These are phyloP conservation scores for Persicaria maculosa DNA, from an alignment of 148 eudicot genomes.

Conservation along the genomic window DNA sequence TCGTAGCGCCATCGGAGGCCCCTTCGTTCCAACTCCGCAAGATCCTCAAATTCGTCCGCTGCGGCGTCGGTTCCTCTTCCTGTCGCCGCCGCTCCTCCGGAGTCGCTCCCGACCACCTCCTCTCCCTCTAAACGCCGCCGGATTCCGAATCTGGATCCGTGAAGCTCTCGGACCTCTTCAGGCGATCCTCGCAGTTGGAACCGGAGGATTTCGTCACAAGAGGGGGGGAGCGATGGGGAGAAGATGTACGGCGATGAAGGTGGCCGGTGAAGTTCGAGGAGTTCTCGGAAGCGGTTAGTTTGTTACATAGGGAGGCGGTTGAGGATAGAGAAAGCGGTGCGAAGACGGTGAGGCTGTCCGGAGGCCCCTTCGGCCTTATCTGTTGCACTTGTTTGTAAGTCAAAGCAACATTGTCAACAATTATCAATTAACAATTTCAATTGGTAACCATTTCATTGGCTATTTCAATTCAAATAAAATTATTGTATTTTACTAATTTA, in stretches of 20 bases:
- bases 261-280: conserved; percentile 44
- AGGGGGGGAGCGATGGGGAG: conserved; percentile 18
- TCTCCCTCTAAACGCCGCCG: neutral
- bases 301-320: conserved; percentile 26
- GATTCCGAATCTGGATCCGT: neutral
- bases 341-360: conserved; percentile 42
- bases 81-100: neutral
- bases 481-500: too few species aligned
- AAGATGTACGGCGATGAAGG: conserved; percentile 24
- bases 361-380: too few species aligned
- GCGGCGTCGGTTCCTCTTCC: conserved; percentile 33
- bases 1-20: too few species aligned
- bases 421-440: too few species aligned
- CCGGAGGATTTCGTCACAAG: conserved; percentile 9
- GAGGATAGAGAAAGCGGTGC: conserved; percentile 48
- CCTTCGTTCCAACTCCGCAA: too few species aligned
- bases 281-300: conserved; percentile 44
- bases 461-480: too few species aligned
- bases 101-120: neutral
- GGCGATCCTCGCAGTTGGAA: conserved; percentile 19
- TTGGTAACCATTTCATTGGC: too few species aligned
- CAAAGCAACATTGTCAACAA: too few species aligned
- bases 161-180: conserved; percentile 49
- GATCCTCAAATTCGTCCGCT: conserved; percentile 40
- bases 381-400: too few species aligned